Conservation (phyloP, 2,329 filamentous ascomycete genomes). For the Stachybotrys chartarum region DNA sequence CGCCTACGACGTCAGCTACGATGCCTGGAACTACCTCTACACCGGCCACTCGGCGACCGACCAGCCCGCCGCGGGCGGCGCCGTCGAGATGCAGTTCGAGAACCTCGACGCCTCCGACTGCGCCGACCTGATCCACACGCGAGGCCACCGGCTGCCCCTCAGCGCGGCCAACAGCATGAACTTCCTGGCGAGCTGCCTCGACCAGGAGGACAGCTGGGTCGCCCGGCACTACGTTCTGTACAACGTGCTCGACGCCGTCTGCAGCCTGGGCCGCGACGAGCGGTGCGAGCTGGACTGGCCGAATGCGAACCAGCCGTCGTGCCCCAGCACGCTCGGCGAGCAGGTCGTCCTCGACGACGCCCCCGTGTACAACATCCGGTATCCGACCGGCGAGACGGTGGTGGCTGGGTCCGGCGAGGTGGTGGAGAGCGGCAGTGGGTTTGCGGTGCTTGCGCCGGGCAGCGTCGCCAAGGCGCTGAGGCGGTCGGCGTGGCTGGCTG, state of each 20-base stretch:
- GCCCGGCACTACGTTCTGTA: slow-evolving; percentile 39
- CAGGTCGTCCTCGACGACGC: slow-evolving; percentile 23
- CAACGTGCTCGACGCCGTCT: slow-evolving; percentile 44
- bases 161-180: slow-evolving; percentile 47
- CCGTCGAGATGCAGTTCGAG: slow-evolving; percentile 38
- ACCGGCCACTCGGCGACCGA: slow-evolving; percentile 38
- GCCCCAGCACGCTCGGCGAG: slow-evolving; percentile 33
- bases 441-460: not conserved
- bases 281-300: slow-evolving; percentile 36
- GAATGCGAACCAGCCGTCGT: slow-evolving; percentile 35
- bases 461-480: not conserved
- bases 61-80: slow-evolving; percentile 39
- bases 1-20: slow-evolving; percentile 53
- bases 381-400: slow-evolving; percentile 35
- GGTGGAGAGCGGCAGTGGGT: not conserved
- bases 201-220: slow-evolving; percentile 35
- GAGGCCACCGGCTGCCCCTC: slow-evolving; percentile 29
- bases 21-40: slow-evolving; percentile 55
- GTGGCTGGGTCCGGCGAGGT: slow-evolving; percentile 19
- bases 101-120: slow-evolving; percentile 38
- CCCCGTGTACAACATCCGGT: slow-evolving; percentile 40
- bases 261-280: slow-evolving; percentile 39
- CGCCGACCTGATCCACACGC: slow-evolving; percentile 37
- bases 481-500: not conserved
- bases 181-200: slow-evolving; percentile 39